Evolutionary conservation across 176 grass and related monocot genomes (phyloP).

Genomic region (Puya raimondii): DNA sequence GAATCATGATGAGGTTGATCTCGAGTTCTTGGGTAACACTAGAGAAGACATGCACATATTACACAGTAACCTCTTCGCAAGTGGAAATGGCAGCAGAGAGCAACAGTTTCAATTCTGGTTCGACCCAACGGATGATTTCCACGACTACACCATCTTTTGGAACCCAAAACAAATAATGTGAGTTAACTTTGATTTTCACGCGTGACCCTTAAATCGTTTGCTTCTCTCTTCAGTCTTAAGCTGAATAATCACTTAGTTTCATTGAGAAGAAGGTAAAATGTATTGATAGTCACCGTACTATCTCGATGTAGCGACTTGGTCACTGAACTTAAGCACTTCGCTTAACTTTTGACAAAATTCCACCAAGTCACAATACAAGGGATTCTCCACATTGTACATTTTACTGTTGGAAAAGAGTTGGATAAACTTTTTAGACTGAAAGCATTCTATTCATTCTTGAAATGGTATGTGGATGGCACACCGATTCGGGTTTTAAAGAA

Average conservation of each 20-base stretch:
- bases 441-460: constrained; percentile 2
- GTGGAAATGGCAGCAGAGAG: constrained; percentile 21
- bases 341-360: too few relatives aligned
- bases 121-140: constrained; percentile 19
- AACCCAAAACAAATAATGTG: constrained; percentile 24
- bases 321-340: too few relatives aligned
- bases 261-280: background rate
- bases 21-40: constrained; percentile 30
- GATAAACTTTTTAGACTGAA: too few relatives aligned
- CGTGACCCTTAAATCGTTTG: background rate
- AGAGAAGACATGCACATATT: constrained; percentile 2
- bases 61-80: constrained; percentile 22
- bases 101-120: constrained; percentile 20
- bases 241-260: background rate
- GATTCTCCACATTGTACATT: too few relatives aligned
- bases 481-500: constrained; percentile 27
- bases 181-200: background rate
- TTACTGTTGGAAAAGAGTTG: too few relatives aligned
- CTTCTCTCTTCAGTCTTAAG: background rate
- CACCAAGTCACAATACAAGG: too few relatives aligned
- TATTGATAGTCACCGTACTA: too few relatives aligned
- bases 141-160: constrained; percentile 27
- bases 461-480: constrained; percentile 22
- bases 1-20: constrained; percentile 20
- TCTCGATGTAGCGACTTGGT: too few relatives aligned